Base-by-base conservation (phyloP, 179 eudicot genomes). In the Carnegiea gigantea region DNA sequence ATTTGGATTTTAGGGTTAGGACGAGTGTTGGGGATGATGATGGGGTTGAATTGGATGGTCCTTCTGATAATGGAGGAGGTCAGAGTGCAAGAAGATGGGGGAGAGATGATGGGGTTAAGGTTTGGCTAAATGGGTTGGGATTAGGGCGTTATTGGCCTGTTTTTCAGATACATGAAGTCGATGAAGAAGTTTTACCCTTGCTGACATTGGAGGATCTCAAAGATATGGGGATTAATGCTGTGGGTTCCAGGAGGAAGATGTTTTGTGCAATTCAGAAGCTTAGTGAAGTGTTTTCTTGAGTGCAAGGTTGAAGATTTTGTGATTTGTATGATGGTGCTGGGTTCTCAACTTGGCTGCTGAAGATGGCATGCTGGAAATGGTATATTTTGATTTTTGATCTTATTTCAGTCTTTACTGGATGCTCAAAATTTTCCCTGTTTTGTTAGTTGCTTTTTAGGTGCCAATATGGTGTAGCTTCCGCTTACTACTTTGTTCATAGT, bases 131-230 rank as follows among this genome's bases (percentile, higher is more conserved):
- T 64, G 92, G 86, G 28, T 81, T 92, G 77, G 95, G 93, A 46
- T 43, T 92, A 38, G 87, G 88, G 7, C 64, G 91, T 20, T 92
- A 92, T 38, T 86, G 90, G 1, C 90, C 91, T 0, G 86, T 88
- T 24, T 92, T 92, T 7, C 89, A 90, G 87, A 85, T 92, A 13
- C 95, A 92, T 76, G 93, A 92, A 82, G 95, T 92, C 10, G 95
- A 92, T 82, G 93, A 92, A 30, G 87, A 92, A 38, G 90, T 92
- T 14, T 75, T 92, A 89, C 92, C 93, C 1, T 77, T 82, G 84
- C 74, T 92, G 49, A 90, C 95, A 0, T 65, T 92, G 70, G 93
- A 92, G 75, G 95, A 92, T 86, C 93, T 92, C n/a, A 92, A 89
- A 83, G 95, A 92, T 84, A 92, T 92, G 92, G 95, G 93, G 13